These are phyloP conservation scores for Penicillium waksmanii DNA, from an alignment of 495 filamentous ascomycete species.

Conservation along the genomic window DNA sequence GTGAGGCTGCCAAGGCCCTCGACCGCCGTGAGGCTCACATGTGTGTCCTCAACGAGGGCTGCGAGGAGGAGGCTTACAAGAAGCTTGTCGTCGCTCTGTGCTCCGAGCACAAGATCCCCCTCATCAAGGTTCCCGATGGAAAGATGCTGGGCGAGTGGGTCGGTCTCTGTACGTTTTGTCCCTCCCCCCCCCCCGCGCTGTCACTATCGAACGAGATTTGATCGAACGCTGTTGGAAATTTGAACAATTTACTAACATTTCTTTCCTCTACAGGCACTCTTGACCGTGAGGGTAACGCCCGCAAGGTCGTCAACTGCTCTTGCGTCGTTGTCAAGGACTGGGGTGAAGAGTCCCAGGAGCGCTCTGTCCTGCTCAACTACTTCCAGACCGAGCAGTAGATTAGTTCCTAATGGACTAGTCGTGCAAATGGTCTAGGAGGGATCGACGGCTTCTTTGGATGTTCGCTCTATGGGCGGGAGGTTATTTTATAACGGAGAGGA, in stretches of 20 bases:
- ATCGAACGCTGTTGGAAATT: background rate
- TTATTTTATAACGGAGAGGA: background rate
- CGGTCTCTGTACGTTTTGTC: conserved; percentile 83
- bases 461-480: conserved; percentile 9
- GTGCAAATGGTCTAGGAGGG: conserved; percentile 18
- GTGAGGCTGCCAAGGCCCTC: conserved; percentile 96
- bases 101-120: conserved; percentile 97
- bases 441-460: background rate
- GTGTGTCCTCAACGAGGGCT: conserved; percentile 98
- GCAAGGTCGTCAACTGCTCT: conserved; percentile 99
- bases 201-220: too few species aligned
- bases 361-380: conserved; percentile 97
- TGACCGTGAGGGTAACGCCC: conserved; percentile 97
- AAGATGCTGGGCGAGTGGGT: conserved; percentile 99
- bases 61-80: conserved; percentile 99
- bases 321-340: conserved; percentile 99
- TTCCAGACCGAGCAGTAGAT: conserved; percentile 87
- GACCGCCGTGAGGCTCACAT: conserved; percentile 98
- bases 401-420: conserved; percentile 18
- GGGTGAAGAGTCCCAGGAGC: conserved; percentile 99
- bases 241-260: conserved; percentile 18
- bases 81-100: conserved; percentile 98
- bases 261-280: conserved; percentile 71
- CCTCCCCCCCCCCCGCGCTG: background rate
- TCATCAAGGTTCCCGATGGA: conserved; percentile 99